A percentile compares a stretch with the other conserved stretches of the same genome.
Conservation (phyloP, 208 protist species). For the Leishmania martiniquensis region DNA sequence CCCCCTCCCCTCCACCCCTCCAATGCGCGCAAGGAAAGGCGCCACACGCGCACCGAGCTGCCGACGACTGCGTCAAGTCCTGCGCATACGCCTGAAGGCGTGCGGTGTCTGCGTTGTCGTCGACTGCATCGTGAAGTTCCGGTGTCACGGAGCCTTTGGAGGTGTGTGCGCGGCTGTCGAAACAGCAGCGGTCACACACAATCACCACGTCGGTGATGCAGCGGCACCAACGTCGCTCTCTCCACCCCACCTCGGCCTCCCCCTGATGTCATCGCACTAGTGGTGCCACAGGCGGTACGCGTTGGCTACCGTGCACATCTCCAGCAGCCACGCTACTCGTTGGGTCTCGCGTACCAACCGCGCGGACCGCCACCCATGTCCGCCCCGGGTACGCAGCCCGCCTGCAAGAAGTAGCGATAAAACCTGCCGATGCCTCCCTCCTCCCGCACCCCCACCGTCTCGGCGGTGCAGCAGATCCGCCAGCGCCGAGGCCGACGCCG, state of each 20-base stretch:
- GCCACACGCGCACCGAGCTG: background rate
- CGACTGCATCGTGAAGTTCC: background rate
- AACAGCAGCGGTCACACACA: constrained; percentile 47
- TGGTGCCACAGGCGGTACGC: constrained; percentile 27
- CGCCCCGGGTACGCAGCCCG: constrained; percentile 51
- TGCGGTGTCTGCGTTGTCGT: background rate
- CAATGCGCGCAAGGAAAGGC: background rate
- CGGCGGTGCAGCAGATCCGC: constrained; percentile 38
- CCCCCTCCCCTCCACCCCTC: too few species aligned
- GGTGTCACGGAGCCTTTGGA: background rate
- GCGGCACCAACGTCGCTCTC: background rate
- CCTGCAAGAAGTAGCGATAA: constrained; percentile 59
- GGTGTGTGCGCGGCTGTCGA: constrained; percentile 3
- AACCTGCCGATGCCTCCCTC: constrained; percentile 83
- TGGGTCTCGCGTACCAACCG: constrained; percentile 29
- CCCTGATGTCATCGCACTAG: background rate
- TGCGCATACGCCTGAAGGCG: constrained; percentile 11
- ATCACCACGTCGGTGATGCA: constrained; percentile 32
- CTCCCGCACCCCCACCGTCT: constrained; percentile 73
- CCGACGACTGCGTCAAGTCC: background rate
- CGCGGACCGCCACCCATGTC: constrained; percentile 65
- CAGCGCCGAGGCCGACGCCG: constrained; percentile 6
- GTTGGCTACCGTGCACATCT: constrained; percentile 77
- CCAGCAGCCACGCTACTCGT: constrained; percentile 40
- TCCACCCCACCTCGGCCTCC: background rate